Evolutionary conservation across 2,329 filamentous ascomycete genomes (phyloP), one percentile per base, ranked within the genome.

Genomic region (Lithohypha guttulata): DNA sequence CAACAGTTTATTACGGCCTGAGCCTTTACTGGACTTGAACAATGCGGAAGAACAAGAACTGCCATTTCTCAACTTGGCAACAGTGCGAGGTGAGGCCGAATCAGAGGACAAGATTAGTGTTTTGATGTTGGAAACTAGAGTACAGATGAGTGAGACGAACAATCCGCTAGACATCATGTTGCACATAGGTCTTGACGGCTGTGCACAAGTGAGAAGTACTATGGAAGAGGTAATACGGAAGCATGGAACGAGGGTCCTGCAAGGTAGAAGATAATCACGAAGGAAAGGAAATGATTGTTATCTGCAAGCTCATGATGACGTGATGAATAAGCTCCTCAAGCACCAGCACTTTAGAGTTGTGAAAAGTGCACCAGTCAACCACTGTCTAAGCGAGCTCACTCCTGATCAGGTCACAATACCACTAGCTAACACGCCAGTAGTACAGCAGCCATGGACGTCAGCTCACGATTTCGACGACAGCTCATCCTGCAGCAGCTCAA

Each of bases 121-220:
- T 5, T 62, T 93, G 47, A 73, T 87, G 9, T 83, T 93, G 70
- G 91, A 96, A 68, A 91, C 80, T 39, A 76, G 84, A 33, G 79
- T 94, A n/a, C 82, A 93, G 60, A 75, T 82, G 47, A 71, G 71
- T 42, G 47, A 46, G 8, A 32, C 35, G 10, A 45, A 46, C 29
- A 60, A 59, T 11, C 73, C 86, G 42, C 57, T 96, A 43, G 89
- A 98, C 64, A 83, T 83, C 1, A 93, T 98, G 87, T 65, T 98
- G 51, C 85, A 84, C 0, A 85, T 94, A 1, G 89, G 82, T 0
- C 77, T 95, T 34, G 87, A 95, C 57, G 91, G 87, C 4, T 96
- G 89, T 60, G 85, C 81, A 61, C 81, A 87, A 57, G 78, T 96
- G 26, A 73, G 84, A 47, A 72, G 77, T 49, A 81, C 94, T 34